Evolutionary conservation across 345 rosid genomes (phyloP).

Genomic region (Turnera subulata): DNA sequence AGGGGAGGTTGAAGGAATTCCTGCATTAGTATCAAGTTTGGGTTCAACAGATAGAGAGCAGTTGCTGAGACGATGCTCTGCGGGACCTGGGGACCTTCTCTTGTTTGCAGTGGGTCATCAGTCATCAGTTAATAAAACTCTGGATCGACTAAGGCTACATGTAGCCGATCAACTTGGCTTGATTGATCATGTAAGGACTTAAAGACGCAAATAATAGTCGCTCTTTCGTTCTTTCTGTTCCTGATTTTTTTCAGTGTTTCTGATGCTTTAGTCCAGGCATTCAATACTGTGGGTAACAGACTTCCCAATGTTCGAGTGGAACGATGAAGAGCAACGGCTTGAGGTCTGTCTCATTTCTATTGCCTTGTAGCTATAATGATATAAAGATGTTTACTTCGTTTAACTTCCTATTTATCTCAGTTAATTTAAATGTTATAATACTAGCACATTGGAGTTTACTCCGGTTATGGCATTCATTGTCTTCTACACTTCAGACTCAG

Average conservation of each 20-base stretch:
- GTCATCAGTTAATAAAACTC: conserved; percentile 66
- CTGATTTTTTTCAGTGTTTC: conserved; percentile 6
- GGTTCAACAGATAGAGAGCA: conserved; percentile 40
- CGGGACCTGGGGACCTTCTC: conserved; percentile 77
- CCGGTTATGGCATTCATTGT: too few relatives aligned
- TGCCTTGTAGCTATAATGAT: conserved; percentile 8
- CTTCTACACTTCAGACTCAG: too few relatives aligned
- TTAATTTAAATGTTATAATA: too few relatives aligned
- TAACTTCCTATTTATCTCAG: too few relatives aligned
- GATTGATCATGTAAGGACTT: conserved; percentile 64
- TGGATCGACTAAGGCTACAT: conserved; percentile 69
- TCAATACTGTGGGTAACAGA: conserved; percentile 95
- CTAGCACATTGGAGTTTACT: too few relatives aligned
- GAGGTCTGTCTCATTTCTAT: conserved; percentile 54
- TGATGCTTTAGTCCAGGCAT: conserved; percentile 59
- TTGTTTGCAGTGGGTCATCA: conserved; percentile 84
- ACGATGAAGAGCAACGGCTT: conserved; percentile 72
- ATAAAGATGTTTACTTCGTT: too few relatives aligned
- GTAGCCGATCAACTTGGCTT: conserved; percentile 70
- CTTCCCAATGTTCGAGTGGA: conserved; percentile 99
- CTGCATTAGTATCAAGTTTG: conserved; percentile 74
- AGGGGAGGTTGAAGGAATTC: conserved; percentile 74
- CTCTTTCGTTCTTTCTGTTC: background rate
- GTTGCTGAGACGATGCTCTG: conserved; percentile 57
- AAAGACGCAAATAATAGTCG: conserved; percentile 6